These are phyloP conservation scores for Thelonectria rubi DNA, from an alignment of 2,329 filamentous ascomycete species.

Conservation along the genomic window DNA sequence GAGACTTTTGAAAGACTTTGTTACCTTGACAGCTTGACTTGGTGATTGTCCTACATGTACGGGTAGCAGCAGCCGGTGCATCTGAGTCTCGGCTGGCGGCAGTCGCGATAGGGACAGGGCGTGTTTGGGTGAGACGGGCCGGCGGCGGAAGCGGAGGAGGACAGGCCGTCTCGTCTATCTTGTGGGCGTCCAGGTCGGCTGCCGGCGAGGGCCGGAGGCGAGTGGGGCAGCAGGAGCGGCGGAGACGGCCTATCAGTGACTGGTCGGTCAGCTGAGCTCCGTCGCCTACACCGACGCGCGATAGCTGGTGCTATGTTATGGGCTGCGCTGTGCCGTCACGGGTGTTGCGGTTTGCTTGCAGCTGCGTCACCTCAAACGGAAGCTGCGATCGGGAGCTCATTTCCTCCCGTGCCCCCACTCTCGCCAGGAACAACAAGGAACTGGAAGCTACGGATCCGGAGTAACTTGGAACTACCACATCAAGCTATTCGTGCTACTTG, in stretches of 20 bases:
- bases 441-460: too few relatives aligned
- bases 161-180: not conserved
- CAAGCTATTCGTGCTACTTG: not conserved
- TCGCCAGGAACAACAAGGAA: too few relatives aligned
- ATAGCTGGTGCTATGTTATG: not conserved
- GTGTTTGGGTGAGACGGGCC: conserved; percentile 1
- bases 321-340: too few relatives aligned
- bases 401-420: too few relatives aligned
- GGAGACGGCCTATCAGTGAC: conserved; percentile 39
- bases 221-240: conserved; percentile 26
- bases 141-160: conserved; percentile 9
- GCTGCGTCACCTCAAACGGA: too few relatives aligned
- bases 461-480: too few relatives aligned
- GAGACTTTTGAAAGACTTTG: conserved; percentile 30
- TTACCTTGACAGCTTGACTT: conserved; percentile 21
- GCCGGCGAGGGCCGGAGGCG: conserved; percentile 39
- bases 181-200: conserved; percentile 27
- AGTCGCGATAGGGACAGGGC: not conserved
- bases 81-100: too few relatives aligned
- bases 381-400: too few relatives aligned
- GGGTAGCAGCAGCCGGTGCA: too few relatives aligned
- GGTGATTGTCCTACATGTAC: not conserved
- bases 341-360: too few relatives aligned
- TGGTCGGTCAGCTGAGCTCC: not conserved
- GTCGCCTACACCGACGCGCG: not conserved